These are phyloP conservation scores for Saccharum officinarum DNA, from an alignment of 176 grass and related monocot genomes.

Conservation along the genomic window DNA sequence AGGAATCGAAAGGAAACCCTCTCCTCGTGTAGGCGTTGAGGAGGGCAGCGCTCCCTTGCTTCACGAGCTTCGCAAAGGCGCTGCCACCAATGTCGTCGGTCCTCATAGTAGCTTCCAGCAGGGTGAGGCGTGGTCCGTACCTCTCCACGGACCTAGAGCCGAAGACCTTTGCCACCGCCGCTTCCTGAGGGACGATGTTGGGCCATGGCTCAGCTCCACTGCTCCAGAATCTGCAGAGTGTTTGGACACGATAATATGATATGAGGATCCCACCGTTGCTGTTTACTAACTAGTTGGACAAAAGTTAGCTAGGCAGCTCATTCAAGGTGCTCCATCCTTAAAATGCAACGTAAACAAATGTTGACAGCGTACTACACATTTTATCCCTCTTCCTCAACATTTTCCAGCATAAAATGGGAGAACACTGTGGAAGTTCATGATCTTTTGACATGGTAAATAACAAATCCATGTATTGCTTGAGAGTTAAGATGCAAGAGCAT, in stretches of 20 bases:
- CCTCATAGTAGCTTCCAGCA: slow-evolving; percentile 78
- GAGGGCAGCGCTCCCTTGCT: slow-evolving; percentile 80
- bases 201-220: slow-evolving; percentile 87
- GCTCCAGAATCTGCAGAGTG: slow-evolving; percentile 80
- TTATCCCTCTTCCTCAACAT: no score
- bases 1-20: slow-evolving; percentile 74
- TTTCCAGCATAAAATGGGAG: neutral
- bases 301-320: neutral
- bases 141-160: slow-evolving; percentile 78
- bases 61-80: slow-evolving; percentile 72
- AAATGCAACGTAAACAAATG: neutral
- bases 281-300: neutral
- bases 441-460: neutral
- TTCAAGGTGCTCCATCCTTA: neutral
- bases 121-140: slow-evolving; percentile 76
- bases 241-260: neutral
- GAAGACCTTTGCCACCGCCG: slow-evolving; percentile 78
- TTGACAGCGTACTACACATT: neutral
- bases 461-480: neutral
- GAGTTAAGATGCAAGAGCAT: neutral
- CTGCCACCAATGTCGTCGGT: slow-evolving; percentile 66
- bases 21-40: slow-evolving; percentile 75
- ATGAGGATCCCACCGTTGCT: neutral
- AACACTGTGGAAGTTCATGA: neutral
- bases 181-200: slow-evolving; percentile 75